Conservation (phyloP, 169 alveolate species). For the Sarcocystis neurona region DNA sequence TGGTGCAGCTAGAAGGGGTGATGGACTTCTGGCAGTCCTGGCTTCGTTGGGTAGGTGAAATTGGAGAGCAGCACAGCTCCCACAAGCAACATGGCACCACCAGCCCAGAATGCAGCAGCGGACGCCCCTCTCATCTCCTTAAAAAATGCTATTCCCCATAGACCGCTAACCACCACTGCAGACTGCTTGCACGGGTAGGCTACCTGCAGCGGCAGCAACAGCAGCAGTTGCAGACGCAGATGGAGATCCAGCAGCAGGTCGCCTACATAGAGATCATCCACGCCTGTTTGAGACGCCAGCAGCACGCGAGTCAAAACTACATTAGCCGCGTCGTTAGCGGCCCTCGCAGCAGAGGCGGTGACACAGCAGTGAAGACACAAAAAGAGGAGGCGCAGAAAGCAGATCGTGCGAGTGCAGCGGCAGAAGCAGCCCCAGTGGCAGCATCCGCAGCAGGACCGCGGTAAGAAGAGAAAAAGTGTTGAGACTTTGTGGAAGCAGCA, state of each 20-base stretch:
- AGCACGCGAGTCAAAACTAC: too few relatives aligned
- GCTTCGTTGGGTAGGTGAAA: slow-evolving; percentile 23
- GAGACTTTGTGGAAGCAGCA: neutral
- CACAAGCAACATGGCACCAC: neutral
- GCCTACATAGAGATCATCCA: too few relatives aligned
- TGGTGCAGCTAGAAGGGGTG: too few relatives aligned
- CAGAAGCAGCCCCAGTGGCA: neutral
- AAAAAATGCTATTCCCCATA: slow-evolving; percentile 28
- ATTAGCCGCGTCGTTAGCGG: too few relatives aligned
- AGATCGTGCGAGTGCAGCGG: too few relatives aligned
- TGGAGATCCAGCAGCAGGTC: too few relatives aligned
- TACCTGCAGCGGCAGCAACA: slow-evolving; percentile 15
- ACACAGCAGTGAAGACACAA: too few relatives aligned
- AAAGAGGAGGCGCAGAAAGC: too few relatives aligned
- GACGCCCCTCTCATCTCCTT: slow-evolving; percentile 12
- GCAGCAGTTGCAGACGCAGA: too few relatives aligned
- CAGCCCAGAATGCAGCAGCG: neutral
- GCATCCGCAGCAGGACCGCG: neutral
- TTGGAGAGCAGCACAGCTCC: slow-evolving; percentile 38
- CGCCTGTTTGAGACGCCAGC: too few relatives aligned
- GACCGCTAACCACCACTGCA: slow-evolving; percentile 32
- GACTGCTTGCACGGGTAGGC: slow-evolving; percentile 42
- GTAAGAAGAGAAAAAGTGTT: neutral
- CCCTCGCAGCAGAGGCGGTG: too few relatives aligned
- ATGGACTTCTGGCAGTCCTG: neutral